These are phyloP conservation scores for Scenedesmus sp. DNA, from an alignment of 163 green algal genomes.

Conservation along the genomic window DNA sequence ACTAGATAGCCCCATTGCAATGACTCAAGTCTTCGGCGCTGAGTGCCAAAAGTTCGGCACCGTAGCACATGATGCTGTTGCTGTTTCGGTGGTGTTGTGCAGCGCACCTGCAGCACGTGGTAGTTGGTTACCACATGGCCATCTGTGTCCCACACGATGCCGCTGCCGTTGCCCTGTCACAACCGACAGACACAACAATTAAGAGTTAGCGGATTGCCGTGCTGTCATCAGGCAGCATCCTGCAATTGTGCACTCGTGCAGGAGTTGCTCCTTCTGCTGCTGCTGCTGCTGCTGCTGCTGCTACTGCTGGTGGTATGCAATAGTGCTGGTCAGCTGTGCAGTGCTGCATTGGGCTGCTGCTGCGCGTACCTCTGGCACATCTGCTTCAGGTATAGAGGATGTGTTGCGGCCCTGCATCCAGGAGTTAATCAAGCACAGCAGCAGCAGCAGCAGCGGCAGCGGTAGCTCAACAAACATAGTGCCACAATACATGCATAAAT, in stretches of 20 bases:
- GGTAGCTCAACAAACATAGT: not conserved
- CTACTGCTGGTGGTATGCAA: not conserved
- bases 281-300: not conserved
- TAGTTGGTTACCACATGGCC: conserved; percentile 63
- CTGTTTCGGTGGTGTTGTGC: not conserved
- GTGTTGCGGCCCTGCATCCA: conserved; percentile 12
- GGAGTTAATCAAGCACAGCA: not conserved
- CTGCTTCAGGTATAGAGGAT: conserved; percentile 55
- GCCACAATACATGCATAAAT: not conserved
- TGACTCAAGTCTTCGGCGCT: not conserved
- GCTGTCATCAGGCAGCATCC: not conserved
- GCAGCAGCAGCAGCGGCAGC: not conserved
- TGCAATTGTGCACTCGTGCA: not conserved
- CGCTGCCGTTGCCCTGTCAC: conserved; percentile 78
- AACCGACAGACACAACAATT: too few relatives aligned
- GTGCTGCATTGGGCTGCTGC: not conserved
- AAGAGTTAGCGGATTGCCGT: too few relatives aligned
- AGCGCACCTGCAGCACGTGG: conserved; percentile 22
- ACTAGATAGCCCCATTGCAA: not conserved
- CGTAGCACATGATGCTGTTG: too few relatives aligned
- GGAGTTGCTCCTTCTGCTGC: not conserved
- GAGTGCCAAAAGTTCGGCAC: too few relatives aligned
- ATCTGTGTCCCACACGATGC: conserved; percentile 63
- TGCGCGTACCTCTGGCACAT: conserved; percentile 67
- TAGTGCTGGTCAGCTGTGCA: not conserved